phyloP scores from a whole-genome alignment of 2,329 filamentous ascomycete species.

The Pseudopithomyces maydicus region DNA sequence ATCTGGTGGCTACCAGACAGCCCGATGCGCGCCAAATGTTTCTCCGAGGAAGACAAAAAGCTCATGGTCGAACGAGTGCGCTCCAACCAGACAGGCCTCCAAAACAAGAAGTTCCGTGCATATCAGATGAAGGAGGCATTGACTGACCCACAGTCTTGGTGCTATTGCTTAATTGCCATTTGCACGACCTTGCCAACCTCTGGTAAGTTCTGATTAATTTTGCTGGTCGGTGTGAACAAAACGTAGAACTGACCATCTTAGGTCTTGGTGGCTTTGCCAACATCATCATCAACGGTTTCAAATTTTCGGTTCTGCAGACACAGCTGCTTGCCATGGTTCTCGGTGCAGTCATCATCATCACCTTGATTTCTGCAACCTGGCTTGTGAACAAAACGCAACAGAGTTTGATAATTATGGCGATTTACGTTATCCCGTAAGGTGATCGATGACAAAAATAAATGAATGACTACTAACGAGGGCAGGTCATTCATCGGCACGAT shows the following conservation, averaged over 20 bases:
- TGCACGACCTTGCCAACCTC: slow-evolving; percentile 73
- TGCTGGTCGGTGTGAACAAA: not conserved
- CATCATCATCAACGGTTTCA: slow-evolving; percentile 72
- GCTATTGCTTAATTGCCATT: slow-evolving; percentile 66
- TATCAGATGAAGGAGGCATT: slow-evolving; percentile 64
- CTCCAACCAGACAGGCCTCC: slow-evolving; percentile 52
- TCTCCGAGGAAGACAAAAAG: slow-evolving; percentile 67
- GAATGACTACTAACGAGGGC: slow-evolving; percentile 1
- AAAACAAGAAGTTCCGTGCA: slow-evolving; percentile 55
- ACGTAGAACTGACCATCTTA: slow-evolving; percentile 37
- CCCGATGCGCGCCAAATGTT: slow-evolving; percentile 74
- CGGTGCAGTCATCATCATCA: slow-evolving; percentile 73
- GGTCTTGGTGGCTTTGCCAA: slow-evolving; percentile 75
- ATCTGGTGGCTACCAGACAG: slow-evolving; percentile 56
- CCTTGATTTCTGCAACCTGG: slow-evolving; percentile 69
- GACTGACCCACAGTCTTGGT: slow-evolving; percentile 65
- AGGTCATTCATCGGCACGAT: slow-evolving; percentile 74
- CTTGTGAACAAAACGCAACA: slow-evolving; percentile 71
- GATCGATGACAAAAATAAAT: not conserved
- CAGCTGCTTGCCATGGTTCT: slow-evolving; percentile 78
- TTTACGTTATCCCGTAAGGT: slow-evolving; percentile 68
- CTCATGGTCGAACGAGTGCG: slow-evolving; percentile 56
- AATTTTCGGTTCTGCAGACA: slow-evolving; percentile 69
- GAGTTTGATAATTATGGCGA: slow-evolving; percentile 69
- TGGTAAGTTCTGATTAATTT: not conserved